Evolutionary conservation across 2,329 filamentous ascomycete genomes (phyloP), one percentile per base, ranked within the genome.

Genomic region (Xylaria sp.): DNA sequence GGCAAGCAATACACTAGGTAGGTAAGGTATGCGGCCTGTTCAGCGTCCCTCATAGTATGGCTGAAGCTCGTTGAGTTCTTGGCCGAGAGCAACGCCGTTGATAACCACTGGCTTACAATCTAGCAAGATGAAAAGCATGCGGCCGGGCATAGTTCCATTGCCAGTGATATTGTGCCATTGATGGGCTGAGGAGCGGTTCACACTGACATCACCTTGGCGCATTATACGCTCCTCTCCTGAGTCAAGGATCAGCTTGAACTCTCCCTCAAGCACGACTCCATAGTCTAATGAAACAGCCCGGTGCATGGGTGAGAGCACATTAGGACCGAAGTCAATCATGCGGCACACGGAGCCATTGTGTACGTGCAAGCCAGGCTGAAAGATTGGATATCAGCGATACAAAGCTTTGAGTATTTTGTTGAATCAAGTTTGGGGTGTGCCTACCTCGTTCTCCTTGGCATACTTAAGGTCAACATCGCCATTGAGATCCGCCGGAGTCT

Each of bases 401-500:
- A n/a, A 18, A 7, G 3, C 18, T 54, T 18, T 48, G 25, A 37
- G 7, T 37, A 37, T 9, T 10, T 8, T 8, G 34, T 10, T 10
- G 10, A 10, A 3, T 28, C 9, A 31, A 34, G 28, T 6, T 18
- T 15, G 9, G 39, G 39, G 8, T 55, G 8, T 55, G 12, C 48
- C n/a, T 55, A 71, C 70, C 60, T 71, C 55, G 12, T 72, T 48
- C 8, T 66, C 66, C 10, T 70, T 44, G 3, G 73, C 69, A 9
- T 65, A 6, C 46, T 73, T 64, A 31, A 78, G 41, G 52, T 78
- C 72, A 9, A 61, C 65, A 46, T 76, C 66, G 10, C 51, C 72
- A 28, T 76, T 74, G 13, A 75, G 55, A 2, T 78, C 72, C 2
- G 76, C 72, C 3, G 76, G 75, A 15, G 61, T 72, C 34, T 74